Conservation (phyloP, 1,139 yeast species). For the Hyphopichia burtonii region DNA sequence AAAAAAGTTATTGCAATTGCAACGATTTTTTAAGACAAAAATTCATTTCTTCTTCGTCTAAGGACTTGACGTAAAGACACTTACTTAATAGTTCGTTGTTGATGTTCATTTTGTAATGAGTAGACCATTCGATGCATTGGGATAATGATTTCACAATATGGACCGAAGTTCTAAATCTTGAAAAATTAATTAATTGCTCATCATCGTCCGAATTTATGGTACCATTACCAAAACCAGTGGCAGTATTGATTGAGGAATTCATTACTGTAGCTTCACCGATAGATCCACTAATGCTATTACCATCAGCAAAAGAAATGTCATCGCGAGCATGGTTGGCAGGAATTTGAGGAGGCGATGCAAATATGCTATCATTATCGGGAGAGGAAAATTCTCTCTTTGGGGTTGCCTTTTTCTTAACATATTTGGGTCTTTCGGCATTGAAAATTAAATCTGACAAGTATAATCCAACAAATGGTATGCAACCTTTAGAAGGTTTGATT, state of each 20-base stretch:
- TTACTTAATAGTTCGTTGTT: conserved; percentile 70
- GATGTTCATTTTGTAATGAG: conserved; percentile 50
- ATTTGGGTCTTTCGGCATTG: conserved; percentile 68
- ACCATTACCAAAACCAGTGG: background rate
- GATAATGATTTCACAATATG: conserved; percentile 76
- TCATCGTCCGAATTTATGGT: conserved; percentile 15
- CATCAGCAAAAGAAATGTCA: conserved; percentile 13
- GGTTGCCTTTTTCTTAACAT: conserved; percentile 21
- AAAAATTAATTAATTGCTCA: conserved; percentile 64
- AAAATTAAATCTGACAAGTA: conserved; percentile 80
- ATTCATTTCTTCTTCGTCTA: conserved; percentile 77
- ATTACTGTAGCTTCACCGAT: conserved; percentile 2
- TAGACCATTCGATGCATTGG: conserved; percentile 84
- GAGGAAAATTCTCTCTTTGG: background rate
- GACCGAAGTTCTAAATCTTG: conserved; percentile 75
- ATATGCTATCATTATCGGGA: conserved; percentile 1
- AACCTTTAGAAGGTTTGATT: conserved; percentile 70
- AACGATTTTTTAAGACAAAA: conserved; percentile 18
- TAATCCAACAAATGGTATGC: conserved; percentile 87
- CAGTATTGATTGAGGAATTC: conserved; percentile 1
- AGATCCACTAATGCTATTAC: conserved; percentile 2
- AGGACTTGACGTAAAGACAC: conserved; percentile 76
- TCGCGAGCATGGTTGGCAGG: conserved; percentile 5
- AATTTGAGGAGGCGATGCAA: conserved; percentile 3
- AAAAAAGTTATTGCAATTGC: background rate